phyloP scores from a whole-genome alignment of 2,329 filamentous ascomycete species.

The Coniochaeta ligniaria region DNA sequence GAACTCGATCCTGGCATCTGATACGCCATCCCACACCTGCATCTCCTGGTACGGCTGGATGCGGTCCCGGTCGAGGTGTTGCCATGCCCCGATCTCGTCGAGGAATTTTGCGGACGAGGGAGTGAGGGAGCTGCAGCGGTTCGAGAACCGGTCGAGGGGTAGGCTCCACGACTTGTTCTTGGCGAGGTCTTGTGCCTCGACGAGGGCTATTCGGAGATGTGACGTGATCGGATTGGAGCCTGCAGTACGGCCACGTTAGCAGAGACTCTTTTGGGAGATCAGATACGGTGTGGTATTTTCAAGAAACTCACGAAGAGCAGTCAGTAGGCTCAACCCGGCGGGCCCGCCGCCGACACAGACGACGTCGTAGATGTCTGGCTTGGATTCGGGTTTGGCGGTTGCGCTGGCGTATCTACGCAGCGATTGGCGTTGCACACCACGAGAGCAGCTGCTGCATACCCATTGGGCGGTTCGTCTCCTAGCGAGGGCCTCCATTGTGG shows the following conservation, averaged over 20 bases:
- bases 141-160: conserved; percentile 68
- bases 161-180: conserved; percentile 62
- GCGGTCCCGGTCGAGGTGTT: conserved; percentile 62
- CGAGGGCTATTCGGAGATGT: conserved; percentile 73
- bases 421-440: neutral
- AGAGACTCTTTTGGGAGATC: neutral
- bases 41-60: conserved; percentile 90
- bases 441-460: neutral
- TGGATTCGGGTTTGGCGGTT: conserved; percentile 25
- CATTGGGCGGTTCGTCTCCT: conserved; percentile 21
- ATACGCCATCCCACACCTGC: conserved; percentile 97
- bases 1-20: conserved; percentile 81
- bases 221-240: conserved; percentile 70
- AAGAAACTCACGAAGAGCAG: conserved; percentile 58
- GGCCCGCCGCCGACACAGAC: conserved; percentile 88
- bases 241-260: conserved; percentile 24
- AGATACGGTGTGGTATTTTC: neutral
- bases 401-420: conserved; percentile 40
- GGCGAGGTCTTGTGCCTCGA: conserved; percentile 81
- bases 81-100: conserved; percentile 78
- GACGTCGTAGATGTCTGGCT: conserved; percentile 80
- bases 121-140: conserved; percentile 92
- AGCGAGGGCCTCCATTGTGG: conserved; percentile 15
- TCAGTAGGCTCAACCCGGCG: conserved; percentile 75
- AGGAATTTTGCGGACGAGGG: conserved; percentile 81